Evolutionary conservation across 805 yeast genomes (phyloP).

Genomic region (Wickerhamomyces queroliae): DNA sequence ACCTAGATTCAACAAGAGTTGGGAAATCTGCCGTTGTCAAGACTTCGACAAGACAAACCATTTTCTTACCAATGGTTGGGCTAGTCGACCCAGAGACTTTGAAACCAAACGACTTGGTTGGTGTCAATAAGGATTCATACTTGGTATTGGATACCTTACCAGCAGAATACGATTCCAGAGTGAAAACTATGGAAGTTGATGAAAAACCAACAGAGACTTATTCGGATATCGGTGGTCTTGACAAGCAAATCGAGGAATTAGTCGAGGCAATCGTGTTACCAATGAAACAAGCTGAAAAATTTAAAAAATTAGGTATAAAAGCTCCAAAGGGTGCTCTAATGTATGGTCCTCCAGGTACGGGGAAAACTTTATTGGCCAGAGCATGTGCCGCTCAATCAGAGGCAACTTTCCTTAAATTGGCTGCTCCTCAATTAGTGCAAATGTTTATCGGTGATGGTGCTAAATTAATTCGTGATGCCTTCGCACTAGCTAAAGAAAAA

Average conservation of each 20-base stretch:
- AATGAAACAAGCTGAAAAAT: constrained; percentile 96
- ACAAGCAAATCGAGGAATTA: constrained; percentile 95
- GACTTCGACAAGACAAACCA: constrained; percentile 96
- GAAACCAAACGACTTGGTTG: constrained; percentile 96
- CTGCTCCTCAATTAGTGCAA: constrained; percentile 97
- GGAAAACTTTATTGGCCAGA: constrained; percentile 93
- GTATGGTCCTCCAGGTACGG: constrained; percentile 99
- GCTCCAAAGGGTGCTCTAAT: constrained; percentile 98
- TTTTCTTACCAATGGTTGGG: constrained; percentile 92
- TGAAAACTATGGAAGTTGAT: constrained; percentile 99
- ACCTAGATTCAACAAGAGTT: constrained; percentile 80
- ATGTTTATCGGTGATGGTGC: constrained; percentile 99
- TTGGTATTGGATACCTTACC: constrained; percentile 91
- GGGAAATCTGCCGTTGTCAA: constrained; percentile 98
- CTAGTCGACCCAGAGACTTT: constrained; percentile 86
- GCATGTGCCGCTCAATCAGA: constrained; percentile 99
- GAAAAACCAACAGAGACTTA: constrained; percentile 98
- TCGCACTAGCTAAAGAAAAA: constrained; percentile 94
- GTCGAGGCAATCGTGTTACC: constrained; percentile 98
- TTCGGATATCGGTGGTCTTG: constrained; percentile 96
- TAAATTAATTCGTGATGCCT: constrained; percentile 93
- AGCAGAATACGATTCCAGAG: constrained; percentile 95
- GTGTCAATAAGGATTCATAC: constrained; percentile 96
- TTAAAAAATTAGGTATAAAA: constrained; percentile 88
- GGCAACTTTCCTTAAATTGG: constrained; percentile 92